Evolutionary conservation across 2,329 filamentous ascomycete species (phyloP), one percentile per base, ranked within the genome.

Genomic region (Ophiostoma sp.): DNA sequence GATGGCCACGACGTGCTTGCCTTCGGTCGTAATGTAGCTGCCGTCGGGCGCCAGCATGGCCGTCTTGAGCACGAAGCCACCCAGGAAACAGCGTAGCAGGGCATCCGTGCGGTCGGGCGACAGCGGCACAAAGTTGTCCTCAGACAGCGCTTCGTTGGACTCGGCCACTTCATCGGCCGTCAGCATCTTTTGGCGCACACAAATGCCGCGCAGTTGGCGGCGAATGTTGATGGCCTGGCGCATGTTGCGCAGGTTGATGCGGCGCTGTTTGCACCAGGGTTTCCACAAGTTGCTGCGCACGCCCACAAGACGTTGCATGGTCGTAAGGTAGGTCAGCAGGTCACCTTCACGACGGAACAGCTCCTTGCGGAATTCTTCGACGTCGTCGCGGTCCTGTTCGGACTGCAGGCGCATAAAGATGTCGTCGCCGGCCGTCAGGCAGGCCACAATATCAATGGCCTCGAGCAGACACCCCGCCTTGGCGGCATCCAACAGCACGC

Each of bases 401-500:
- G 86, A 87, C 66, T 88, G 87, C 0, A 90, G 80, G 63, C 89
- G 87, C 12, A 88, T 80, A 77, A 91, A 91, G 12, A 91, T 87
- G 74, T 90, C 89, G 69, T 90, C 88, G 57, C 90, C 89, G 0
- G 88, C 84, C 0, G 89, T 91, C 28, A 92, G 84, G 74, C 88
- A 89, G 0, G 89, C 84, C 48, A 92, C 92, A 72, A 98, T 91
- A 78, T 98, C 96, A 75, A 99, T 95, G 3, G 90, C 91, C 77
- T 97, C 94, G 0, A 91, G 81, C 1, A 98, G 83, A 77, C 94
- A 97, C 77, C 93, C 89, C 0, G 91, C 87, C 7, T 88, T 87
- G 0, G 91, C 89, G 0, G 95, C 93, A 57, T 94, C 93, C 22
- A 99, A 85, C 0, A 99, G 85, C 0, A 97, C 94, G 0, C 94